phyloP scores from a whole-genome alignment of 1,284 basidiomycete species.

The Polyporus tsugae region DNA sequence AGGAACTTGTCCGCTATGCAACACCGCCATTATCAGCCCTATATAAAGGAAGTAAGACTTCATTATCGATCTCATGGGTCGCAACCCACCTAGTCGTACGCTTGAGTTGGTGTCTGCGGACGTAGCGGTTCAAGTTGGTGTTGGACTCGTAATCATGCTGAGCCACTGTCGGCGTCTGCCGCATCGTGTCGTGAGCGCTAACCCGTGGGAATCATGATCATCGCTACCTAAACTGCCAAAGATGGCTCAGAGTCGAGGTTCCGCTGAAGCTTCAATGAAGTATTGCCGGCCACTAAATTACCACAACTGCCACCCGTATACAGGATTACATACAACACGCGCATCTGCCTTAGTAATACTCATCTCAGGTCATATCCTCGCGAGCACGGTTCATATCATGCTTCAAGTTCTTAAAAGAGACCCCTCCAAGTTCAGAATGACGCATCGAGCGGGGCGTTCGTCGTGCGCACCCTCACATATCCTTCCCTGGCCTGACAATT shows the following conservation, averaged over 20 bases:
- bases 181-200: not conserved
- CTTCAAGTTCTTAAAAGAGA: no score
- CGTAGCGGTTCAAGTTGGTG: not conserved
- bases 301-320: no score
- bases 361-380: no score
- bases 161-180: not conserved
- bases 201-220: not conserved
- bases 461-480: not conserved
- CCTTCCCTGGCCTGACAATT: not conserved
- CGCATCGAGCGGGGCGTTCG: constrained; percentile 10
- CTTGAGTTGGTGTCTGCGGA: not conserved
- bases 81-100: not conserved
- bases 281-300: no score
- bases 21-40: not conserved
- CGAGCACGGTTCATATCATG: not conserved
- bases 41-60: not conserved
- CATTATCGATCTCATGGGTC: not conserved
- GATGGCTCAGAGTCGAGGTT: no score
- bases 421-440: not conserved
- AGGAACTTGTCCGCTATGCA: not conserved
- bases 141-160: not conserved
- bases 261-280: no score
- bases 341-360: no score
- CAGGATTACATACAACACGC: no score
- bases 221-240: no score